Base-by-base conservation (phyloP, 352 stramenopile species). In the Phytophthora melonis region DNA sequence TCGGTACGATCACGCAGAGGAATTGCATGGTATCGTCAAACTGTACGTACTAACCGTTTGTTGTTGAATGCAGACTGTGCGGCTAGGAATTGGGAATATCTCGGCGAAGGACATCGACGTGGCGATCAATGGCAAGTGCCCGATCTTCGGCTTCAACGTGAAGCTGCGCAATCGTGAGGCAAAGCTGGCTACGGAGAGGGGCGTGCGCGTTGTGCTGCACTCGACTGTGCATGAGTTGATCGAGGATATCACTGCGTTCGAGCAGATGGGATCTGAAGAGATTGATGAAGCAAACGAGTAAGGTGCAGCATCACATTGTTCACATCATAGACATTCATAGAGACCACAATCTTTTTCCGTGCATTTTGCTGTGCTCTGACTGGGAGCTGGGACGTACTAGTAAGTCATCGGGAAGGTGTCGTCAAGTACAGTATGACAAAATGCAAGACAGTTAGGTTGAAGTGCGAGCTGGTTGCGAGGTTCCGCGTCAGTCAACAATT, bases 101-200 rank as follows among this genome's bases (percentile, higher is more conserved):
- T 89, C 89, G 5, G 77, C 76, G 1, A 87, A 87, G 63, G 89
- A 96, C 64, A 93, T 96, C 39, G 89, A 96, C 53, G 86, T 92
- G 13, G 87, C 87, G 19, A 92, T 92, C 71, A 91, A 91, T 68
- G 76, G 82, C 69, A 83, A 92, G 58, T 96, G 89, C 41, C 89
- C 88, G 49, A 95, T 95, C 69, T 94, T 93, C 32, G 89, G 86
- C 34, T 96, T 96, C 63, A 94, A 94, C 55, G 86, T 95, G 10
- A 91, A 91, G 53, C 63, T 95, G 21, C 83, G 75, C 30, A 75
- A 79, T 8, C 86, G 88, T 19, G 88, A 94, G 74, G 72, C 80
- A 39, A 83, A 81, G 41, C 69, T 94, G 13, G 89, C 89, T 11
- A 74, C 72, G 11, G 58, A 83, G 30, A 78, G 83, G 52, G 82